Conservation (phyloP, 164 flowering plant genomes). For the Akebia trifoliata region DNA sequence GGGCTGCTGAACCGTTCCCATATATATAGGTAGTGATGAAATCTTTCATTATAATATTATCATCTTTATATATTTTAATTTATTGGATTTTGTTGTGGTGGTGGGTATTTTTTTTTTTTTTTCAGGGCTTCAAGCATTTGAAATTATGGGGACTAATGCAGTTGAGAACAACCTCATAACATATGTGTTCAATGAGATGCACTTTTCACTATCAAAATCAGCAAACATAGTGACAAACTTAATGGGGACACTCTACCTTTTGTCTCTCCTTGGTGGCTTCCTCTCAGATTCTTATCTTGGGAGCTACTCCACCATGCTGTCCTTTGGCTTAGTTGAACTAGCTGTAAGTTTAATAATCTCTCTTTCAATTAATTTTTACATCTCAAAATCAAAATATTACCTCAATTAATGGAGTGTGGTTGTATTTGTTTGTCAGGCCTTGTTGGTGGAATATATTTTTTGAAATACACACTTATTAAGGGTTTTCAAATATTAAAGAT, state of each 20-base stretch:
- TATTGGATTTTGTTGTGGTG: neutral
- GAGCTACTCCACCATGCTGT: constrained; percentile 84
- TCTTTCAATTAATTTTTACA: no score
- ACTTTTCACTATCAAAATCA: constrained; percentile 67
- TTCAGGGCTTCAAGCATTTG: constrained; percentile 78
- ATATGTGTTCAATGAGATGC: constrained; percentile 86
- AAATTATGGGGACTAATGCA: constrained; percentile 89
- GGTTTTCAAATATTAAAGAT: no score
- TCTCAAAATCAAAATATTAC: no score
- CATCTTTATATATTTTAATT: no score
- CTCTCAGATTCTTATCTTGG: constrained; percentile 92
- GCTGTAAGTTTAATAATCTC: constrained; percentile 57
- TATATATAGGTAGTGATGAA: no score
- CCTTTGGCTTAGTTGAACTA: constrained; percentile 88
- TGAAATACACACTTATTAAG: no score
- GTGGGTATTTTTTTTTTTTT: neutral
- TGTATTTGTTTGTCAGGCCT: no score
- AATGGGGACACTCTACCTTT: constrained; percentile 80
- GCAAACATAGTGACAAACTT: constrained; percentile 93
- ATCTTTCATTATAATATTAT: no score
- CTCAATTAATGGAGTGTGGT: no score
- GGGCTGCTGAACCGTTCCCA: no score
- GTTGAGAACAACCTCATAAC: constrained; percentile 93
- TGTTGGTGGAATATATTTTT: no score
- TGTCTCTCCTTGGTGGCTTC: constrained; percentile 85